Evolutionary conservation across 768 basidiomycete genomes (phyloP).

Genomic region (Trichaptum fuscoviolaceum): DNA sequence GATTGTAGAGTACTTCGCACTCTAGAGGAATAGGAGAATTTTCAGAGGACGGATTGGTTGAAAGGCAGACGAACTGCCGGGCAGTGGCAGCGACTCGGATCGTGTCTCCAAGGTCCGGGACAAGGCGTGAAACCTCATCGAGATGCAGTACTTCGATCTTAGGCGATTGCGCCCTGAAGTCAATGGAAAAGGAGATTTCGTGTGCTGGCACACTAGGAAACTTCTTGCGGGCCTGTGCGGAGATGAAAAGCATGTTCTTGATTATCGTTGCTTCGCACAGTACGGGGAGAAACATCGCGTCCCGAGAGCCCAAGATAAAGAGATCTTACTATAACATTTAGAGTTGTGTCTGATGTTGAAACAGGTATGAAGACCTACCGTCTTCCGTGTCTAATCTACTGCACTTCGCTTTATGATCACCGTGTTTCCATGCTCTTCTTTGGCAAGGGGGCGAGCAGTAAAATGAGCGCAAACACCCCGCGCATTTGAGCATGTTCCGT

Average conservation of each 20-base stretch:
- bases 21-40: not conserved
- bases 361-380: not conserved
- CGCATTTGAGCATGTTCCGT: not conserved
- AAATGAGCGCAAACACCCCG: not conserved
- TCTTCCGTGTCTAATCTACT: not conserved
- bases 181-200: not conserved
- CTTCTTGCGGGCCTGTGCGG: not conserved
- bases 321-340: not conserved
- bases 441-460: not conserved
- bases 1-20: not conserved
- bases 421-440: not conserved
- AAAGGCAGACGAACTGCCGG: not conserved
- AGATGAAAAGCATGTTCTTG: not conserved
- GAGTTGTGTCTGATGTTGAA: not conserved
- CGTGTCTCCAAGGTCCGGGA: no score
- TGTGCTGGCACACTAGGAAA: not conserved
- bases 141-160: not conserved
- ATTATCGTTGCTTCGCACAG: not conserved
- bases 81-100: not conserved
- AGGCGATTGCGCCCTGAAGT: not conserved
- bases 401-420: not conserved
- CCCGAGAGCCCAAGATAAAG: not conserved
- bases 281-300: not conserved
- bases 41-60: no score
- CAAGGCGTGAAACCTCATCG: not conserved